These are phyloP conservation scores for Penstemon newberryi DNA, from an alignment of 257 asterid species.

Conservation along the genomic window DNA sequence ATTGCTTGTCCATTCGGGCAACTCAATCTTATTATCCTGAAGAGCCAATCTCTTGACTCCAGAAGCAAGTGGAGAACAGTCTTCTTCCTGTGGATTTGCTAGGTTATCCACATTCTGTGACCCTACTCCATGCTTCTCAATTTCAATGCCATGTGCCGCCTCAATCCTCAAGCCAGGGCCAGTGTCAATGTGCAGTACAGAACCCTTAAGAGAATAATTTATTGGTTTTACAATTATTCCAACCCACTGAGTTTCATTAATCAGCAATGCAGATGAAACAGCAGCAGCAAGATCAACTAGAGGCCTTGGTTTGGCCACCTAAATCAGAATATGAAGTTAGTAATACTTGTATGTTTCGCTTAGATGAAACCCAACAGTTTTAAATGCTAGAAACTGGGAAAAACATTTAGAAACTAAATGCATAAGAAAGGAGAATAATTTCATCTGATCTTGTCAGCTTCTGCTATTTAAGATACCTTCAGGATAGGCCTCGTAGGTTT, in stretches of 20 bases:
- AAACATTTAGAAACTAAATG: slow-evolving; percentile 7
- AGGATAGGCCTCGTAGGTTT: slow-evolving; percentile 94
- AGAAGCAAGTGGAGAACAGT: slow-evolving; percentile 38
- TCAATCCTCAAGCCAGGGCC: slow-evolving; percentile 97
- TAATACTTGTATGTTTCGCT: slow-evolving; percentile 10
- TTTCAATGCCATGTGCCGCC: slow-evolving; percentile 64
- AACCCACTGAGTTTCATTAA: slow-evolving; percentile 93
- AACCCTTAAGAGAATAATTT: slow-evolving; percentile 82
- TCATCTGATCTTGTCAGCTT: slow-evolving; percentile 20
- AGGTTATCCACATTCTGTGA: slow-evolving; percentile 33
- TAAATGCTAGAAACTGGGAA: not conserved
- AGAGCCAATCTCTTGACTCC: slow-evolving; percentile 58
- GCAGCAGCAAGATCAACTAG: slow-evolving; percentile 96
- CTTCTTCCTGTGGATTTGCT: slow-evolving; percentile 29
- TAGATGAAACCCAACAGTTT: not conserved
- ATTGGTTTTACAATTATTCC: slow-evolving; percentile 87
- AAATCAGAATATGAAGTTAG: slow-evolving; percentile 24
- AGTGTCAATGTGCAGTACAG: slow-evolving; percentile 78
- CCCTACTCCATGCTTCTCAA: slow-evolving; percentile 60
- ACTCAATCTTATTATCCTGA: slow-evolving; percentile 63
- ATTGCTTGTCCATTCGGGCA: slow-evolving; percentile 91
- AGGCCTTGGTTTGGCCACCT: slow-evolving; percentile 93
- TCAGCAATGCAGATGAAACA: slow-evolving; percentile 91
- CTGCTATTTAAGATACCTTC: slow-evolving; percentile 56
- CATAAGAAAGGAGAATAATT: not conserved